A percentile compares a stretch with the other conserved stretches of the same genome.
Evolutionary conservation across 2,329 filamentous ascomycete genomes (phyloP).

Genomic region (Trichoderma aggressivum): DNA sequence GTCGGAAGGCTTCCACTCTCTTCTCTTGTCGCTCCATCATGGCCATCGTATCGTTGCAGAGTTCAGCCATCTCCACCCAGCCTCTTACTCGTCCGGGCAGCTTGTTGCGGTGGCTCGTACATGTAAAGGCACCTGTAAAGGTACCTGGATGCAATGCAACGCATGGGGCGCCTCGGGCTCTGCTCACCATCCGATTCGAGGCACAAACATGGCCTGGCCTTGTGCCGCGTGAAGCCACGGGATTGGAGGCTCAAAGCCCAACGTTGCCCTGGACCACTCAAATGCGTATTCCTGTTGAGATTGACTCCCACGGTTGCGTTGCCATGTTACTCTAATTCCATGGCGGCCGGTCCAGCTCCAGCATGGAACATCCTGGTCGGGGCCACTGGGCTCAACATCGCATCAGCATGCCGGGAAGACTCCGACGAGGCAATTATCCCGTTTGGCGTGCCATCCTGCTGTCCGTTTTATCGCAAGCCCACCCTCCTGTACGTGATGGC

Average conservation of each 20-base stretch:
- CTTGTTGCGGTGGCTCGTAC: not conserved
- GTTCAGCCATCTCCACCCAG: constrained; percentile 13
- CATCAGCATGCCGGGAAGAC: constrained; percentile 10
- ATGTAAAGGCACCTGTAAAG: not conserved
- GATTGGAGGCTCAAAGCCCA: not conserved
- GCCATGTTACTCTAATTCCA: not conserved
- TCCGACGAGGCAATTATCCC: constrained; percentile 19
- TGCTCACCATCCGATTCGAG: not conserved
- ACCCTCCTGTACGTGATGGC: constrained; percentile 4
- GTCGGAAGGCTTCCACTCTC: not conserved
- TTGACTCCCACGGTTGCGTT: not conserved
- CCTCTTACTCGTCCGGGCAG: not conserved
- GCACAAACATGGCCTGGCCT: not conserved
- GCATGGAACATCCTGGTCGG: constrained; percentile 6
- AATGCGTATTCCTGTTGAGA: not conserved
- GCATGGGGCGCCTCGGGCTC: not conserved
- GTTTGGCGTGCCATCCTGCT: constrained; percentile 14
- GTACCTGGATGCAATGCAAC: not conserved
- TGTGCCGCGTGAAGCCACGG: not conserved
- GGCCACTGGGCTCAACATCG: not conserved
- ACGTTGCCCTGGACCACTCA: not conserved
- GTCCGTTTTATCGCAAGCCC: not conserved
- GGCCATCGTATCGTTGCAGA: not conserved
- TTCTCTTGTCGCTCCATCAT: not conserved
- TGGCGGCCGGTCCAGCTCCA: not conserved